A percentile compares a stretch with the other conserved stretches of the same genome.
Evolutionary conservation across 352 stramenopile genomes (phyloP).

Genomic region (Globisporangium spiculum): DNA sequence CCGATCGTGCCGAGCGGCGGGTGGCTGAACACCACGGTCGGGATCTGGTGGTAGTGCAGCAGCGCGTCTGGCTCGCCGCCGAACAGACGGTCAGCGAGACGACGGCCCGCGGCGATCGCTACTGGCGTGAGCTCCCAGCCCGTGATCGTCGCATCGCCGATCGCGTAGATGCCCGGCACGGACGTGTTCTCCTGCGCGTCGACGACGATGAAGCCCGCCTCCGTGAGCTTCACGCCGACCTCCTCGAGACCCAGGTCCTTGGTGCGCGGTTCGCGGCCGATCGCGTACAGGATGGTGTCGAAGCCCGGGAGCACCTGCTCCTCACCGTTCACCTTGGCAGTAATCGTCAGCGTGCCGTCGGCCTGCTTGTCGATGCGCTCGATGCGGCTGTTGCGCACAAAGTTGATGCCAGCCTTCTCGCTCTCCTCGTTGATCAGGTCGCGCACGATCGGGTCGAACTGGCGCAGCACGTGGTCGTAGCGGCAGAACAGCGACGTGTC

Average conservation of each 20-base stretch:
- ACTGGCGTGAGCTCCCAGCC: conserved; percentile 82
- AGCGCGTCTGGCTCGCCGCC: conserved; percentile 72
- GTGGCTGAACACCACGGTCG: conserved; percentile 97
- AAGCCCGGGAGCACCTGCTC: conserved; percentile 37
- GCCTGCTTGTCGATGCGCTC: conserved; percentile 78
- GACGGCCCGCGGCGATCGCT: conserved; percentile 84
- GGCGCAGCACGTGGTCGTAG: conserved; percentile 79
- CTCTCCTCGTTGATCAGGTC: conserved; percentile 76
- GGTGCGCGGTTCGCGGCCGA: conserved; percentile 88
- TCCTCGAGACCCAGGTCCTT: conserved; percentile 80
- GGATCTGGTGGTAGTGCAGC: conserved; percentile 92
- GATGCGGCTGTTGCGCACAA: conserved; percentile 53
- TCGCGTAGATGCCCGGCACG: conserved; percentile 83
- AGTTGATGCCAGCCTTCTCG: conserved; percentile 54
- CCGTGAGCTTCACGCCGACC: conserved; percentile 78
- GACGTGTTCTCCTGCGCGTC: conserved; percentile 92
- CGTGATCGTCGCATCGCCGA: conserved; percentile 91
- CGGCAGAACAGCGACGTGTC: conserved; percentile 92
- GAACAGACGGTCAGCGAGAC: conserved; percentile 90
- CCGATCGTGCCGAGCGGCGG: conserved; percentile 94
- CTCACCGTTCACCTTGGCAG: conserved; percentile 55
- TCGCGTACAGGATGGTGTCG: conserved; percentile 59
- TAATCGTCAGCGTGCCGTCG: conserved; percentile 81
- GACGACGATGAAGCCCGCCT: conserved; percentile 82
- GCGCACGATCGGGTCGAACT: conserved; percentile 89